Evolutionary conservation across 192 early-diverging fungal genomes (phyloP), one percentile per base, ranked within the genome.

Genomic region (Helicostylum pulchrum): DNA sequence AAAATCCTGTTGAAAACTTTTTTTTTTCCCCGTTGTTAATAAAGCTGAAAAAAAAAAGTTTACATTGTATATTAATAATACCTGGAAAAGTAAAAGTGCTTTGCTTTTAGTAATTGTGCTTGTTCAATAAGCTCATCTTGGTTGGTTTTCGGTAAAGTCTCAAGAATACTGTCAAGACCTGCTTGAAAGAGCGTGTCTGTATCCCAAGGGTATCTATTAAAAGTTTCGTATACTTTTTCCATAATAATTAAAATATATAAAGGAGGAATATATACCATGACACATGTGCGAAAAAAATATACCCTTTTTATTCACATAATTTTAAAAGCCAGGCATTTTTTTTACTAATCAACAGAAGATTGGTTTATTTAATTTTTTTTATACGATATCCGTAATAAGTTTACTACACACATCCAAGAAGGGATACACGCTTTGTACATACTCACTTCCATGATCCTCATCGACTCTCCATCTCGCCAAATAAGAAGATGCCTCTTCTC

Each of bases 391-490:
- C 0, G 93, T 95, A 65, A 99, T 98, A 45, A 99, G 77, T 72
- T 83, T 85, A 55, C 89, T 88, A 72, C 97, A 99, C 1, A 96
- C 92, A 62, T 99, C 93, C 71, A 98, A 94, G 74, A 99, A 99
- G 11, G 92, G 92, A 71, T 95, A 44, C 64, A 68, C 61, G 15
- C 70, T 72, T 30, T 61, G 36, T 1, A 64, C 57, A 61, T 66
- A 50, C 31, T 64, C 62, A 19, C 15, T 12, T 14, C 48, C 55
- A 21, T 34, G 12, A 26, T 64, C 63, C 12, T 53, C 30, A 51
- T 58, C 23, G 17, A 52, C 26, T 53, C 31, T 23, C 63, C 47
- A 52, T 26, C 39, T 34, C 4, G 42, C 15, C 6, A 15, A 23
- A 14, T 53, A 26, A 20, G 50, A 1, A 1, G 44, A 42, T n/a